A percentile compares a stretch with the other conserved stretches of the same genome.
phyloP scores from a whole-genome alignment of 2,329 filamentous ascomycete genomes.

The Peltaster fructicola region DNA sequence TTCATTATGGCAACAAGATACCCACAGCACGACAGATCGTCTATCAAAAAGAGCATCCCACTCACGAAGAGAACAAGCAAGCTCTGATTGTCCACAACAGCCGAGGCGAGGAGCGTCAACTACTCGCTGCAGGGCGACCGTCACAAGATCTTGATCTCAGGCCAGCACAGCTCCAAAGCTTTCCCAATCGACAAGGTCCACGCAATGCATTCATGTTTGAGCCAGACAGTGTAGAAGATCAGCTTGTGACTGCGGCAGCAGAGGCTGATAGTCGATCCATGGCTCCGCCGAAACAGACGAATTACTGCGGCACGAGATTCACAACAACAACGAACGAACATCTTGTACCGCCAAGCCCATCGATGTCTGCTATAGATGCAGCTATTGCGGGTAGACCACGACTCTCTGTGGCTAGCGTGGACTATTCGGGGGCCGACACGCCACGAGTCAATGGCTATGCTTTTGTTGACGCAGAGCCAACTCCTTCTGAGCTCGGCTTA shows the following conservation, averaged over 20 bases:
- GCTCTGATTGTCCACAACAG: constrained; percentile 11
- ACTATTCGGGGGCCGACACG: constrained; percentile 53
- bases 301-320: constrained; percentile 71
- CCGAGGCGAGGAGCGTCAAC: constrained; percentile 9
- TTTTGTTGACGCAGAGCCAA: constrained; percentile 71
- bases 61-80: constrained; percentile 16
- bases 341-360: constrained; percentile 53
- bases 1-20: constrained; percentile 78
- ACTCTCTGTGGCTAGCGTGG: constrained; percentile 41
- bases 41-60: constrained; percentile 44
- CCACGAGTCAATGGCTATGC: constrained; percentile 85
- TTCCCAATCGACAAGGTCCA: constrained; percentile 42
- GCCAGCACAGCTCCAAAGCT: constrained; percentile 59
- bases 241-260: constrained; percentile 42
- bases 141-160: constrained; percentile 47
- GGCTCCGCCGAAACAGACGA: constrained; percentile 58
- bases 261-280: constrained; percentile 51
- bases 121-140: constrained; percentile 23
- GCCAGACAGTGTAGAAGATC: constrained; percentile 44
- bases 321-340: constrained; percentile 25
- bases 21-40: constrained; percentile 43
- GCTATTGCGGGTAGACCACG: constrained; percentile 61
- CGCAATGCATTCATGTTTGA: constrained; percentile 79
- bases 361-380: constrained; percentile 65
- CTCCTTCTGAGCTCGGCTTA: constrained; percentile 37